A percentile compares a stretch with the other conserved stretches of the same genome.
Evolutionary conservation across 441 rosid genomes (phyloP).

Genomic region (Gossypium schwendimanii): DNA sequence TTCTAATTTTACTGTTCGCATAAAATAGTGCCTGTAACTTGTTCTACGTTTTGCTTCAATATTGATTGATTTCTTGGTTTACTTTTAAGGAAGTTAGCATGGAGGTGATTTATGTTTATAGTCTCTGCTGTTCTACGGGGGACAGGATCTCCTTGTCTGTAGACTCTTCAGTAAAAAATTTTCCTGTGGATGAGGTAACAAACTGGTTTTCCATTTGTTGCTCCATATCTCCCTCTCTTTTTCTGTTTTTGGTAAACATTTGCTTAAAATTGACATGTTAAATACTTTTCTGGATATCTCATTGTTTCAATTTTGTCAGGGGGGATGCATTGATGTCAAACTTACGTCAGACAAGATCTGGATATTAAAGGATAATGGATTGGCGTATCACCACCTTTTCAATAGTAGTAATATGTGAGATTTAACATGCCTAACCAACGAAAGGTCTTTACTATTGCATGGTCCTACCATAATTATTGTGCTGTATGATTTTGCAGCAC

Average conservation of each 20-base stretch:
- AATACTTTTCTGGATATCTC: slow-evolving; percentile 10
- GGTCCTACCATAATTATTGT: neutral
- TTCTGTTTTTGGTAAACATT: neutral
- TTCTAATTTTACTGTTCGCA: neutral
- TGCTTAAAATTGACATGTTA: slow-evolving; percentile 3
- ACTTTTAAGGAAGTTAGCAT: slow-evolving; percentile 44
- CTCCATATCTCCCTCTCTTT: neutral
- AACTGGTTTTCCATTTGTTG: slow-evolving; percentile 5
- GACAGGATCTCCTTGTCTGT: slow-evolving; percentile 43
- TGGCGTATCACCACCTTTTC: slow-evolving; percentile 39
- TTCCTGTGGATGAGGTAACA: slow-evolving; percentile 60
- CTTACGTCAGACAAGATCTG: slow-evolving; percentile 68
- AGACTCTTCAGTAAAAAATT: slow-evolving; percentile 42
- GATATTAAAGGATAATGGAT: slow-evolving; percentile 62
- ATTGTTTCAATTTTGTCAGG: slow-evolving; percentile 42
- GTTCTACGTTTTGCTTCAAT: slow-evolving; percentile 1
- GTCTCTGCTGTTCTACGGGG: slow-evolving; percentile 40
- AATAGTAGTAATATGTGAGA: slow-evolving; percentile 46
- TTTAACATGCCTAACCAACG: neutral
- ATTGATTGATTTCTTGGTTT: slow-evolving; percentile 15
- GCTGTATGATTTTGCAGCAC: neutral
- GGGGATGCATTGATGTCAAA: slow-evolving; percentile 64
- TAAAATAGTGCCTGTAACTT: neutral
- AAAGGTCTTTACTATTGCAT: neutral
- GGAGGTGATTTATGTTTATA: slow-evolving; percentile 50